Evolutionary conservation across 2,329 filamentous ascomycete genomes (phyloP).

Genomic region (Fusarium lyarnte): DNA sequence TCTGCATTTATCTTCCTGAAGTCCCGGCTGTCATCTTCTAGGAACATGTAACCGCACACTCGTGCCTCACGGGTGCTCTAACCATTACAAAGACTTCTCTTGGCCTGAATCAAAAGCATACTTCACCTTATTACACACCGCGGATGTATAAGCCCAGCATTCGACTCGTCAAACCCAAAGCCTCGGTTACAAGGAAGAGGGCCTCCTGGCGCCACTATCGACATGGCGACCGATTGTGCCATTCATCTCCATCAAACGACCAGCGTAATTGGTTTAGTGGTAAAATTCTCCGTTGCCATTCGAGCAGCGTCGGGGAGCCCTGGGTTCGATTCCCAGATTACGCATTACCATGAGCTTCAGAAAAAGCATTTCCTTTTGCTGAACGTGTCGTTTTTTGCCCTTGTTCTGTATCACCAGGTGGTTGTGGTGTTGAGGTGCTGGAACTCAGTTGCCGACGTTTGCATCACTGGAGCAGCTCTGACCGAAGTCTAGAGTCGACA

Average conservation of each 20-base stretch:
- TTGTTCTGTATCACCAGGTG: not conserved
- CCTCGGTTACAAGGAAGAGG: not conserved
- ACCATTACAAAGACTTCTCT: too few species aligned
- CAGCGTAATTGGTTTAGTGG: conserved; percentile 39
- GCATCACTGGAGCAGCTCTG: too few species aligned
- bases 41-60: too few species aligned
- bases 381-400: not conserved
- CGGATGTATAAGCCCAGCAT: too few species aligned
- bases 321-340: conserved; percentile 38
- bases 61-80: not conserved
- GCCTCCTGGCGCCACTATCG: fast-evolving
- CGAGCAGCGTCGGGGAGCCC: conserved; percentile 29
- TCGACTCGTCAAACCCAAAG: not conserved
- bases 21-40: not conserved
- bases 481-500: not conserved
- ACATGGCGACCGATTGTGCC: fast-evolving
- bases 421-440: not conserved
- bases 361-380: not conserved
- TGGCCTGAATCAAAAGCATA: fast-evolving
- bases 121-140: too few species aligned
- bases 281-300: conserved; percentile 39
- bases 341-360: not conserved
- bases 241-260: not conserved
- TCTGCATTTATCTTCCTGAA: not conserved
- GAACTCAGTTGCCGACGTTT: fast-evolving